phyloP scores from a whole-genome alignment of 2,329 filamentous ascomycete genomes.

The Alternaria postmessia region DNA sequence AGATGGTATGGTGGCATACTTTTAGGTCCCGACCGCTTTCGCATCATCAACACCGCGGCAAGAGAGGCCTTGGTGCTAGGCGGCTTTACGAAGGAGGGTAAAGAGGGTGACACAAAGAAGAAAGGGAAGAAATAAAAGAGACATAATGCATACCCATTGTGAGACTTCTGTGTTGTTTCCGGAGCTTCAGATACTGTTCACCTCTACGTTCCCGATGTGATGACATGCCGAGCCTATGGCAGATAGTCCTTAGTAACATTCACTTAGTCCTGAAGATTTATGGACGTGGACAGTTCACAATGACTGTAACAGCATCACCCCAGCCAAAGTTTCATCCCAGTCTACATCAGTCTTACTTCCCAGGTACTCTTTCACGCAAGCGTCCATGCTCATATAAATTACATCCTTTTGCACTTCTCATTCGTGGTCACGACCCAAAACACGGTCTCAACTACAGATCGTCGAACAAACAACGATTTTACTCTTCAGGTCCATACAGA shows the following conservation, averaged over 20 bases:
- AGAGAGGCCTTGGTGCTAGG: conserved; percentile 84
- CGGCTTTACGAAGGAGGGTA: conserved; percentile 69
- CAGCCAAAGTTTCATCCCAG: neutral
- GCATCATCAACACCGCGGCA: conserved; percentile 86
- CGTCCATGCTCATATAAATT: neutral
- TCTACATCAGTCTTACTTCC: neutral
- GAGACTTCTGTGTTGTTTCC: neutral
- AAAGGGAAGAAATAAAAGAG: conserved; percentile 42
- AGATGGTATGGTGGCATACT: conserved; percentile 95
- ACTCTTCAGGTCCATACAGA: neutral
- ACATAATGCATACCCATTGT: neutral
- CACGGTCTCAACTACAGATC: neutral
- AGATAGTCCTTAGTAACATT: neutral
- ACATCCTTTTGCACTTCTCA: neutral
- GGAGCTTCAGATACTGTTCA: neutral
- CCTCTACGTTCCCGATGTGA: no score
- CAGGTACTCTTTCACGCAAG: neutral
- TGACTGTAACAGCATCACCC: neutral
- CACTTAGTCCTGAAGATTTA: neutral
- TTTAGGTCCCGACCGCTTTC: conserved; percentile 87
- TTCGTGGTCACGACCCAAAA: neutral
- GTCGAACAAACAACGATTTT: neutral
- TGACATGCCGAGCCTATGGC: neutral
- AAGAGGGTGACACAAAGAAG: conserved; percentile 40
- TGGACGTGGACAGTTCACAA: neutral